These are phyloP conservation scores for Naganishia vaughanmartiniae DNA, from an alignment of 768 basidiomycete genomes.

Conservation along the genomic window DNA sequence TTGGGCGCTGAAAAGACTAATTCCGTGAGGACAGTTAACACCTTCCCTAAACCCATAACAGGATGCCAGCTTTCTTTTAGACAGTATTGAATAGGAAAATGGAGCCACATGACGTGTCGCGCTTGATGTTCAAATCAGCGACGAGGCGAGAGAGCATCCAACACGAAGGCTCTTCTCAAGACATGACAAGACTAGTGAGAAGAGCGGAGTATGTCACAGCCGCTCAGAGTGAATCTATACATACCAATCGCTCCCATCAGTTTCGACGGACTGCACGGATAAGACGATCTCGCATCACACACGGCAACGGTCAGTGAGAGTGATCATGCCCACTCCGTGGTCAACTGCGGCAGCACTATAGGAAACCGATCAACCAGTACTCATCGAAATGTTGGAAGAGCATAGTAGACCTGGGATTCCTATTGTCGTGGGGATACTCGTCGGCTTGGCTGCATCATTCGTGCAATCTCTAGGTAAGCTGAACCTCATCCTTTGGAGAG, in stretches of 20 bases:
- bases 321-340: not conserved
- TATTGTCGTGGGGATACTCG: slow-evolving; percentile 49
- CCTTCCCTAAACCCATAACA: slow-evolving; percentile 27
- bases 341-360: not conserved
- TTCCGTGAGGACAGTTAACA: slow-evolving; percentile 27
- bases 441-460: slow-evolving; percentile 77
- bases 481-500: not conserved
- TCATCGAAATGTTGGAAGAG: not conserved
- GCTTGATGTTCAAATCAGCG: too few species aligned
- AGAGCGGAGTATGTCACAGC: too few species aligned
- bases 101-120: too few species aligned
- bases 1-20: slow-evolving; percentile 26
- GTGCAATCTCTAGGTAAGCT: slow-evolving; percentile 72
- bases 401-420: slow-evolving; percentile 38
- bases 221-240: too few species aligned
- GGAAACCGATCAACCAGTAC: not conserved
- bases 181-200: too few species aligned
- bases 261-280: too few species aligned
- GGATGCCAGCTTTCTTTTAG: not conserved
- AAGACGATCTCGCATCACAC: not conserved
- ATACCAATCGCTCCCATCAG: too few species aligned
- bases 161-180: too few species aligned
- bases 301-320: not conserved
- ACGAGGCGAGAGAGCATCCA: too few species aligned
- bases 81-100: not conserved